Percentiles rank a stretch among this genome's conserved stretches.
Evolutionary conservation across 2,329 filamentous ascomycete genomes (phyloP).

Genomic region (Phialophora verrucosa): DNA sequence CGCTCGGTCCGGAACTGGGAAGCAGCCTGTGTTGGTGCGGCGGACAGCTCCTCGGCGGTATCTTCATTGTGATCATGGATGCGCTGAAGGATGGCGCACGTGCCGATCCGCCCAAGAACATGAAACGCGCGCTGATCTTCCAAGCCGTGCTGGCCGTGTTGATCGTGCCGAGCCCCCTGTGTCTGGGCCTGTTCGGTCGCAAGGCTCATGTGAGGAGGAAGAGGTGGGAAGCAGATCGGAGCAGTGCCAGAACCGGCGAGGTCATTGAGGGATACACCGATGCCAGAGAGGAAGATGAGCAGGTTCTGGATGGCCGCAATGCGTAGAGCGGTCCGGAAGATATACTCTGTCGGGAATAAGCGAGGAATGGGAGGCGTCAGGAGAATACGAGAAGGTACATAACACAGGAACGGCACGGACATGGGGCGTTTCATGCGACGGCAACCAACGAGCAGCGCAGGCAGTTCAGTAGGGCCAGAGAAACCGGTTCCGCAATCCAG

Average conservation of each 20-base stretch:
- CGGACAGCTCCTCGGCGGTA: slow-evolving; percentile 81
- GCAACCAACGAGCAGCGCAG: neutral
- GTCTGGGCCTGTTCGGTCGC: slow-evolving; percentile 72
- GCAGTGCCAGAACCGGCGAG: slow-evolving; percentile 34
- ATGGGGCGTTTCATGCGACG: neutral
- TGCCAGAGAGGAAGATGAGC: slow-evolving; percentile 7
- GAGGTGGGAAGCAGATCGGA: slow-evolving; percentile 49
- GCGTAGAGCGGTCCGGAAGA: neutral
- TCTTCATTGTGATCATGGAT: slow-evolving; percentile 84
- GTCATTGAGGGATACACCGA: slow-evolving; percentile 21
- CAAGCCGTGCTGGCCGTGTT: slow-evolving; percentile 72
- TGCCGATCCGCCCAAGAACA: slow-evolving; percentile 69
- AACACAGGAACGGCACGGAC: neutral
- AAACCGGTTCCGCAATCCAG: neutral
- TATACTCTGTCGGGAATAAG: neutral
- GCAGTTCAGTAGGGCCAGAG: neutral
- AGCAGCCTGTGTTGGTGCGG: slow-evolving; percentile 83
- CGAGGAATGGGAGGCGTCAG: neutral
- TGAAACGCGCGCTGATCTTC: slow-evolving; percentile 78
- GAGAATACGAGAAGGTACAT: neutral
- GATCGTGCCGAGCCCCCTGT: slow-evolving; percentile 70
- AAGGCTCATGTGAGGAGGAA: slow-evolving; percentile 44
- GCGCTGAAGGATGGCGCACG: slow-evolving; percentile 63
- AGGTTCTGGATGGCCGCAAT: neutral
- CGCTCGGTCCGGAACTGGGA: slow-evolving; percentile 83